These are phyloP conservation scores for Henningerozyma blattae DNA, from an alignment of 805 yeast genomes.

Conservation along the genomic window DNA sequence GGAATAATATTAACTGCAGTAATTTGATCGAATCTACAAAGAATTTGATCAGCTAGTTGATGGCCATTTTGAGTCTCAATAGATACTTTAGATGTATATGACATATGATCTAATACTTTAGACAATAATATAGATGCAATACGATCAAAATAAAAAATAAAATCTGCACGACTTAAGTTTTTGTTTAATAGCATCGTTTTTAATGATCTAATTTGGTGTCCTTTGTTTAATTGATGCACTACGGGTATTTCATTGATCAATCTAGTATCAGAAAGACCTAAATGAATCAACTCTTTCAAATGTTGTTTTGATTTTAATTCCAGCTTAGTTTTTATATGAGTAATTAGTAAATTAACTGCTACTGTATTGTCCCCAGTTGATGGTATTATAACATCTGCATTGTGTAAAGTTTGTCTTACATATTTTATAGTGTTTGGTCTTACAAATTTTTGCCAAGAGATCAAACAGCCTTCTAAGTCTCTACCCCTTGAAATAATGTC, in stretches of 20 bases:
- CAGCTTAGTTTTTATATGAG: constrained; percentile 67
- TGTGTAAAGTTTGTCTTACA: constrained; percentile 51
- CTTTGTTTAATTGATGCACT: constrained; percentile 25
- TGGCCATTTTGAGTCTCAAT: constrained; percentile 34
- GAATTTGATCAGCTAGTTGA: constrained; percentile 14
- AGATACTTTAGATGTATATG: constrained; percentile 26
- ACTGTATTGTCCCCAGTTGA: constrained; percentile 72
- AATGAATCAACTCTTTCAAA: constrained; percentile 43
- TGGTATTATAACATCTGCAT: constrained; percentile 85
- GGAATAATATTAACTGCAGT: constrained; percentile 72
- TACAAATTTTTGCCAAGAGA: constrained; percentile 85
- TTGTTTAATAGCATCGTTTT: constrained; percentile 55
- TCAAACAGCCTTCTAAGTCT: constrained; percentile 67
- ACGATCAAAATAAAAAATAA: constrained; percentile 77
- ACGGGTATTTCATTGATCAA: constrained; percentile 10
- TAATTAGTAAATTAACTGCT: constrained; percentile 70
- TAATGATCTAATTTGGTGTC: constrained; percentile 62
- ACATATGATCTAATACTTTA: constrained; percentile 45
- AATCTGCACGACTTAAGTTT: constrained; percentile 54
- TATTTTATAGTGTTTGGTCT: constrained; percentile 80
- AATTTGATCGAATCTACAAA: constrained; percentile 32
- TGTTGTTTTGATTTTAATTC: constrained; percentile 55
- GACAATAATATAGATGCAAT: constrained; percentile 62
- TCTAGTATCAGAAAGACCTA: constrained; percentile 23
- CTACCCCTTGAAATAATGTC: constrained; percentile 83